A percentile compares a stretch with the other conserved stretches of the same genome.
These are phyloP conservation scores for Penicillium sp. DNA, from an alignment of 2,329 filamentous ascomycete species.

Conservation along the genomic window DNA sequence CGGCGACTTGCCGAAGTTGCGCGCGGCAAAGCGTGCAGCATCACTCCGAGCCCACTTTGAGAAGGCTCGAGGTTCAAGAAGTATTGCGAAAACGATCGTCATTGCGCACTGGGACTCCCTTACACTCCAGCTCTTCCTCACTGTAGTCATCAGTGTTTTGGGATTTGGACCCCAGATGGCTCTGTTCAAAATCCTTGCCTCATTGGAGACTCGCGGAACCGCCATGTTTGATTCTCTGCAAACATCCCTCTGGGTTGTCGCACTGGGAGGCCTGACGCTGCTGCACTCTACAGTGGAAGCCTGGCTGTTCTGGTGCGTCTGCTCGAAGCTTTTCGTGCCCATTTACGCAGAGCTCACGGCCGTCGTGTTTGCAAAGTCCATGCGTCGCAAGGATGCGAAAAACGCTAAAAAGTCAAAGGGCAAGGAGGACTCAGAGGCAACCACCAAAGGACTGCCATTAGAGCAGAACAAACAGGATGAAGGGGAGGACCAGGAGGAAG, in stretches of 20 bases:
- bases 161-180: slow-evolving; percentile 66
- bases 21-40: slow-evolving; percentile 51
- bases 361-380: slow-evolving; percentile 69
- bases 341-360: slow-evolving; percentile 64
- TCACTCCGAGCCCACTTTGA: slow-evolving; percentile 47
- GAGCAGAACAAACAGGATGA: slow-evolving; percentile 41
- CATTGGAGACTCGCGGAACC: slow-evolving; percentile 52
- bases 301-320: slow-evolving; percentile 62
- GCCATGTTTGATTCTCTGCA: slow-evolving; percentile 45
- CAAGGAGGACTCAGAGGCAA: slow-evolving; percentile 21
- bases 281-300: slow-evolving; percentile 54
- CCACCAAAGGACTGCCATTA: slow-evolving; percentile 11
- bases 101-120: slow-evolving; percentile 53
- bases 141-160: slow-evolving; percentile 50
- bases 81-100: slow-evolving; percentile 57
- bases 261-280: slow-evolving; percentile 56
- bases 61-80: slow-evolving; percentile 25
- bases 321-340: slow-evolving; percentile 57
- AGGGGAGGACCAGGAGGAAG: slow-evolving; percentile 44
- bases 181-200: slow-evolving; percentile 58
- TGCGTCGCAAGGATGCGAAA: slow-evolving; percentile 66
- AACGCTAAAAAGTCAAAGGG: slow-evolving; percentile 32
- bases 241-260: slow-evolving; percentile 63
- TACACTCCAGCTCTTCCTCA: slow-evolving; percentile 54
- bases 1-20: slow-evolving; percentile 56